Percentiles rank a stretch among this genome's conserved stretches.
Conservation (phyloP, 2,329 filamentous ascomycete species). For the Nectriaceae sp. region DNA sequence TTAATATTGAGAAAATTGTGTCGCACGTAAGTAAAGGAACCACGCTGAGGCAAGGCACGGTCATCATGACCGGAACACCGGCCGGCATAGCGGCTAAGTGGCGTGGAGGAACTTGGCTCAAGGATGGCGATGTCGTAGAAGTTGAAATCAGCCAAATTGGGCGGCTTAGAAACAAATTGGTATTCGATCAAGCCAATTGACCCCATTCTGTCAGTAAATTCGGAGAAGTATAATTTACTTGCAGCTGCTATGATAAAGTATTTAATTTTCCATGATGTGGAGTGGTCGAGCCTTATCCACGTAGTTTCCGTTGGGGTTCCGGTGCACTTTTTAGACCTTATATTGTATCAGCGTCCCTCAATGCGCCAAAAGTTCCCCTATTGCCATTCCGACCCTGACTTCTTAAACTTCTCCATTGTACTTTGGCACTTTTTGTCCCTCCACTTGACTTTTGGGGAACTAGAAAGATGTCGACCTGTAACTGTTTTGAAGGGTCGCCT, state of each 20-base stretch:
- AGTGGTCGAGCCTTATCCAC: too few species aligned
- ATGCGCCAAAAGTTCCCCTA: too few species aligned
- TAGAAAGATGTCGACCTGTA: background rate
- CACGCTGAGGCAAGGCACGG: background rate
- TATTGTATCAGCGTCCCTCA: too few species aligned
- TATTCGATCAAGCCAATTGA: background rate
- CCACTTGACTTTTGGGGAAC: too few species aligned
- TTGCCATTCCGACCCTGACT: too few species aligned
- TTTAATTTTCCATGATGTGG: too few species aligned
- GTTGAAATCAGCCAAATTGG: background rate
- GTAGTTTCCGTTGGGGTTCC: background rate
- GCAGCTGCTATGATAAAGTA: background rate
- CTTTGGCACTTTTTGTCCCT: too few species aligned
- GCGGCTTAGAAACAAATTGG: background rate
- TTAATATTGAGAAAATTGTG: background rate
- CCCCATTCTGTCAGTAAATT: too few species aligned
- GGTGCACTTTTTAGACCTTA: background rate
- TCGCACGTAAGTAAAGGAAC: background rate
- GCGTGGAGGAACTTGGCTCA: background rate
- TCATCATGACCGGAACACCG: background rate
- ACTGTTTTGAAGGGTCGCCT: background rate
- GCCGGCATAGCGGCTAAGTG: background rate
- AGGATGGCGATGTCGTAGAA: background rate
- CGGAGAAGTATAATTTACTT: background rate
- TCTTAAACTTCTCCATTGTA: too few species aligned